Conservation (phyloP, 2,329 filamentous ascomycete species). For the Simplicillium sp. region DNA sequence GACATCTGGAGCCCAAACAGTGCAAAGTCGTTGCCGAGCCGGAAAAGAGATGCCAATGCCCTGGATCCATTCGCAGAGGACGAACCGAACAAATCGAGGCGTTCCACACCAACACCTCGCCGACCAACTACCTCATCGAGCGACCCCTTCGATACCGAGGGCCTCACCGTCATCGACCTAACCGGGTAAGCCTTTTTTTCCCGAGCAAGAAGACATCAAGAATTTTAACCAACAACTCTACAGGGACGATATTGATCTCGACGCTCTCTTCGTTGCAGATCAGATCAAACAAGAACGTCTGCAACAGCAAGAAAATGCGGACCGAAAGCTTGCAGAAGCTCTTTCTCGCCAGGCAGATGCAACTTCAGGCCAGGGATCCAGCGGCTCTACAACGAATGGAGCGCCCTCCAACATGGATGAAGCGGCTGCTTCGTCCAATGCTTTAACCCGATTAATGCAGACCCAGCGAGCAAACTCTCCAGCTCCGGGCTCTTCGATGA, state of each 20-base stretch:
- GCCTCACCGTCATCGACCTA: background rate
- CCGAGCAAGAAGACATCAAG: background rate
- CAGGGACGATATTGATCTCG: background rate
- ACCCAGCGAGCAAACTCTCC: background rate
- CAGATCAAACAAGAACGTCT: background rate
- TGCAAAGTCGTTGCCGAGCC: too few relatives aligned
- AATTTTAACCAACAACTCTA: background rate
- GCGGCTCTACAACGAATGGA: background rate
- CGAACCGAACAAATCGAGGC: background rate
- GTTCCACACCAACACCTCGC: background rate
- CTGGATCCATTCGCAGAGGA: too few relatives aligned
- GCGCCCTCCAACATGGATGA: background rate
- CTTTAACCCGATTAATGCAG: background rate
- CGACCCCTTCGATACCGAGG: background rate
- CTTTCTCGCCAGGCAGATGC: background rate
- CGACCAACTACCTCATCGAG: background rate
- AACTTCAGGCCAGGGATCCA: background rate
- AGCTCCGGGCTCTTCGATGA: background rate
- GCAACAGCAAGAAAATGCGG: background rate
- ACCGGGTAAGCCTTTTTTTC: background rate
- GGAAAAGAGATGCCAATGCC: too few relatives aligned
- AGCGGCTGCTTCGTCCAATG: background rate
- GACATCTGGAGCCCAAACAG: too few relatives aligned
- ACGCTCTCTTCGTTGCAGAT: background rate
- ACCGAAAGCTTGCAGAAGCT: background rate